phyloP scores from a whole-genome alignment of 164 flowering plant species.

The Echeveria elegans region DNA sequence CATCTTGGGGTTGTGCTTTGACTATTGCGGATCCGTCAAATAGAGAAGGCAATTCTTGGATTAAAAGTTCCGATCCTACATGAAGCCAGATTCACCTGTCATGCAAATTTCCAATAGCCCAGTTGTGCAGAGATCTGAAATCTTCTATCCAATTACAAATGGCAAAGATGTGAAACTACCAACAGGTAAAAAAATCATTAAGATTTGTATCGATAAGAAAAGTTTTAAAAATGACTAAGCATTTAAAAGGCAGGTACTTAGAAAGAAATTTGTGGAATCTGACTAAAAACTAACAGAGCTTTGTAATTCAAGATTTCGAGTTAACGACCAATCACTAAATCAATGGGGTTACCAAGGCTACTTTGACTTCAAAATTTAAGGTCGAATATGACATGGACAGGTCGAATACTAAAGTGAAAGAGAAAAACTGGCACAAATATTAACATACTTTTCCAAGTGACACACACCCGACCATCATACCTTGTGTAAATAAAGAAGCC shows the following conservation, averaged over 20 bases:
- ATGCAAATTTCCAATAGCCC: background rate
- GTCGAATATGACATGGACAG: background rate
- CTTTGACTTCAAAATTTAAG: background rate
- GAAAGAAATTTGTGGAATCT: background rate
- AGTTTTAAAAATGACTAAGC: too few relatives aligned
- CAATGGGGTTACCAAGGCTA: background rate
- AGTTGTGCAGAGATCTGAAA: background rate
- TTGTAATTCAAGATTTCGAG: background rate
- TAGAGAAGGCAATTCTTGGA: slow-evolving; percentile 72
- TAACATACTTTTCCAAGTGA: background rate
- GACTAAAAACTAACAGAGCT: background rate
- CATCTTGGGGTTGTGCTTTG: slow-evolving; percentile 77
- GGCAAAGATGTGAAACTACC: background rate
- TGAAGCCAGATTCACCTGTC: background rate
- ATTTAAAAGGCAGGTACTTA: too few relatives aligned
- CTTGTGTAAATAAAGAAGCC: slow-evolving; percentile 55
- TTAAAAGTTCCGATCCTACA: slow-evolving; percentile 71
- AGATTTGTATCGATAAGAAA: too few relatives aligned
- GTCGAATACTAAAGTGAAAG: background rate
- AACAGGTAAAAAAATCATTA: background rate
- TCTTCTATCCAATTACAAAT: background rate
- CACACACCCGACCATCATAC: slow-evolving; percentile 21
- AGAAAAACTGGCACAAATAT: background rate
- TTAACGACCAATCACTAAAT: background rate
- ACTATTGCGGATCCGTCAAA: slow-evolving; percentile 76